Evolutionary conservation across 768 basidiomycete genomes (phyloP).

Genomic region (Psilocybe cubensis): DNA sequence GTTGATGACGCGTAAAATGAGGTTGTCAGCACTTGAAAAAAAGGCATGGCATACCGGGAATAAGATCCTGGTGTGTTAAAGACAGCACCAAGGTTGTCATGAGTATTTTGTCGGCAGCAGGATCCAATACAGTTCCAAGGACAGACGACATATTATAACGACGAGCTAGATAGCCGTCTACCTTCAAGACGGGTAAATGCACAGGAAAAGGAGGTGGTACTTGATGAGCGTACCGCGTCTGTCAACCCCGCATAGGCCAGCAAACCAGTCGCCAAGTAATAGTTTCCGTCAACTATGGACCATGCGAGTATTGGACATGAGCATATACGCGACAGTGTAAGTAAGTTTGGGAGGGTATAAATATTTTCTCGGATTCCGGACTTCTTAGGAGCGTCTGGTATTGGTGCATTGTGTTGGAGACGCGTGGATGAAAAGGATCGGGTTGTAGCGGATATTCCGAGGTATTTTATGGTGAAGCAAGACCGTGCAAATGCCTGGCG

Average conservation of each 20-base stretch:
- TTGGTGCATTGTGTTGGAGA: slow-evolving; percentile 14
- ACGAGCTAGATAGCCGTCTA: slow-evolving; percentile 91
- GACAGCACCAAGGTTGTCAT: slow-evolving; percentile 94
- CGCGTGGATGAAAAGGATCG: slow-evolving; percentile 25
- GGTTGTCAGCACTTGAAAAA: not conserved
- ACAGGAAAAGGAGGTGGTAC: not conserved
- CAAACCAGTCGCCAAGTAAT: slow-evolving; percentile 77
- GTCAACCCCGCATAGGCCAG: slow-evolving; percentile 92
- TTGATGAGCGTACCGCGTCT: slow-evolving; percentile 69
- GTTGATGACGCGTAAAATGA: slow-evolving; percentile 7
- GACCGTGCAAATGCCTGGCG: not conserved
- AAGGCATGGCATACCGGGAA: slow-evolving; percentile 68
- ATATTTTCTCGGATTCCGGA: slow-evolving; percentile 75
- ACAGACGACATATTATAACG: slow-evolving; percentile 86
- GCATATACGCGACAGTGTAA: slow-evolving; percentile 86
- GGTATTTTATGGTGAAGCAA: not conserved
- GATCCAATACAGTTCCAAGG: slow-evolving; percentile 95
- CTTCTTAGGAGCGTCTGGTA: slow-evolving; percentile 27
- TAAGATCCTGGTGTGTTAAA: slow-evolving; percentile 78
- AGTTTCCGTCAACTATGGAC: slow-evolving; percentile 83
- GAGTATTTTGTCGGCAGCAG: slow-evolving; percentile 94
- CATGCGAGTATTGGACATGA: slow-evolving; percentile 94
- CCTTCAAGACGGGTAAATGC: slow-evolving; percentile 44
- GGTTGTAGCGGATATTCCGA: not conserved
- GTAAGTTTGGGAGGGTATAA: slow-evolving; percentile 90